Evolutionary conservation across 805 yeast species (phyloP), one percentile per base, ranked within the genome.

Genomic region (Huiozyma sinensis): DNA sequence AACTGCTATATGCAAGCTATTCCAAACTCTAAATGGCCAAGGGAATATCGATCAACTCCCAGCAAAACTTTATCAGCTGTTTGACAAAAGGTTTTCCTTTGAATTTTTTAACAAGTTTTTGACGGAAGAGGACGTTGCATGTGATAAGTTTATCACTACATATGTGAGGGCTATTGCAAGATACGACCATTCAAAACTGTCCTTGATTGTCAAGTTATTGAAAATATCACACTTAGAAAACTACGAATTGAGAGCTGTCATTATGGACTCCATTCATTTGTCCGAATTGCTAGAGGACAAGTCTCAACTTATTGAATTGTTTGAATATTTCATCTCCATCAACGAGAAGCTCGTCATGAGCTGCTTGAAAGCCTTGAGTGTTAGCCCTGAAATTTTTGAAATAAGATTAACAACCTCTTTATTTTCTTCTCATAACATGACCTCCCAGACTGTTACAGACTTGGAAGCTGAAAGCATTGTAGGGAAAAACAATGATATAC

Each of bases 391-490:
- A 29, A 51, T 68, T 5, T 64, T 81, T 29, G 89, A 81, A 65
- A 74, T 87, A 70, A 70, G 73, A 43, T 65, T 86, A 39, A 83
- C 85, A 63, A 72, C 82, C 1, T 79, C 89, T 0, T 63, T 87
- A 42, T 60, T 63, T 33, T 48, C 52, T 2, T 46, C 44, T 7
- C 54, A 53, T 9, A 52, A 49, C 45, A 49, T 57, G 7, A 55
- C 56, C 12, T 53, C 57, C 11, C 66, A 62, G 27, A 55, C 64
- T 8, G 66, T 58, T 31, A 56, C 67, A 24, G 56, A 50, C 4
- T 36, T 53, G n/a, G 55, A 51, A 10, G 41, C 56, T 10, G 57
- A 63, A 38, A 61, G 58, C 33, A 47, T 53, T 32, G 44, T 50
- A 12, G 58, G 58, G 32, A 54, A 51, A 13, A 55, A 48, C 32